Evolutionary conservation across 1,284 basidiomycete genomes (phyloP), one percentile per base, ranked within the genome.

Genomic region (Chalciporus piperatoides): DNA sequence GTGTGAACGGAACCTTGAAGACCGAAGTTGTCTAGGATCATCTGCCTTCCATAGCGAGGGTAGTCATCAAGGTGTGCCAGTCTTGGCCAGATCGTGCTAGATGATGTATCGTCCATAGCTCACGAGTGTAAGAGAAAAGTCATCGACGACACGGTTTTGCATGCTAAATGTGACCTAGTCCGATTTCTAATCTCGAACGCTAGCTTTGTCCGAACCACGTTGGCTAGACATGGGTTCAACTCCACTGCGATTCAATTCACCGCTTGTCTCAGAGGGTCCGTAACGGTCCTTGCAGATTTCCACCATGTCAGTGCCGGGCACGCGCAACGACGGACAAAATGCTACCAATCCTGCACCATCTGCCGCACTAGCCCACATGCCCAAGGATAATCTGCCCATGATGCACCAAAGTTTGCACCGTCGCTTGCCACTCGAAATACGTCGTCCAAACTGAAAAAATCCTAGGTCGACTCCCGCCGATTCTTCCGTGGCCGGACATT

Each of bases 1-100:
- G 27, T 4, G 41, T 8, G 40, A 39, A 32, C 42, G n/a, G 44
- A 52, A 88, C 91, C 92, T 65, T 80, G 73, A 1, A 98, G 75
- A 0, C 96, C 96, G 63, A 97, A 88, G 21, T 84, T 86, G 50
- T 92, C 84, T 48, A 98, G 75, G 57, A 99, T 94, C 93, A 99
- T 97, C 66, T 99, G 97, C 39, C 97, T 78, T 21, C 95, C 94
- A 80, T 98, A 99, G 41, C 96, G 80, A 57, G 76, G 73, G 67
- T 97, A 98, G 62, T 98, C 95, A 39, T 77, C 70, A 19, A 82
- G 68, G 24, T 73, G 69, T 15, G 80, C 68, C 49, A 69, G 48
- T 56, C 54, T 58, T 21, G 53, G 53, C 55, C 43, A 52, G 23
- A 24, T 51, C 17, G 54, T 7, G 25, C 40, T 51, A 15, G 30